Conservation (phyloP, 768 basidiomycete genomes). For the Pulveroboletus sp. region DNA sequence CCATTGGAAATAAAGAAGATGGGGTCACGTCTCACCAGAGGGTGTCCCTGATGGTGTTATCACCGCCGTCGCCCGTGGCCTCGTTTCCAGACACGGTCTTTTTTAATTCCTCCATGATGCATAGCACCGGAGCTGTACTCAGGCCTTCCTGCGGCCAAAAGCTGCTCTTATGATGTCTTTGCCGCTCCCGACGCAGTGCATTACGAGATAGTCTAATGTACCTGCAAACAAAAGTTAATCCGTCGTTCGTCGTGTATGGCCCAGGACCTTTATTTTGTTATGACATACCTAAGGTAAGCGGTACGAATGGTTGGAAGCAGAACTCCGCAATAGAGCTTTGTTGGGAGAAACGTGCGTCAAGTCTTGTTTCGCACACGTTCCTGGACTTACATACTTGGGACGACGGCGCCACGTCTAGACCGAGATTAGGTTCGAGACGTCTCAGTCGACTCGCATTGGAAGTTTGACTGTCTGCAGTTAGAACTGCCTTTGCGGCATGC, state of each 20-base stretch:
- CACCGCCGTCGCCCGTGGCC: background rate
- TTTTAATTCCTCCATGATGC: background rate
- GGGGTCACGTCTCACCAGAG: background rate
- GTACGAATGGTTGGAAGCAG: background rate
- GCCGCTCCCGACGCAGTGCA: no score
- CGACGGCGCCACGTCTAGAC: background rate
- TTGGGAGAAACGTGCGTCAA: background rate
- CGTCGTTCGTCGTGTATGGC: no score
- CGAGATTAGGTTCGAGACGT: background rate
- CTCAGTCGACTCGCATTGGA: no score
- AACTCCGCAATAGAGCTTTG: background rate
- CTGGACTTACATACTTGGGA: background rate
- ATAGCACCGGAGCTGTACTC: no score
- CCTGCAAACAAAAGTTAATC: background rate
- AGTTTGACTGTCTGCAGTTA: background rate
- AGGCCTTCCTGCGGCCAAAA: no score
- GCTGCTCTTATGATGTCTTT: no score
- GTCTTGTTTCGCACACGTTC: background rate
- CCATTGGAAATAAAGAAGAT: background rate
- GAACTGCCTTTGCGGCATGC: background rate
- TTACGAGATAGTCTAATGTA: background rate
- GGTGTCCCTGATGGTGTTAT: background rate
- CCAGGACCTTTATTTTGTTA: background rate
- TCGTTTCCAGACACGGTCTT: background rate
- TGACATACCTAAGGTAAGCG: background rate